phyloP scores from a whole-genome alignment of 805 yeast genomes.

The Zygosaccharomyces siamensis region DNA sequence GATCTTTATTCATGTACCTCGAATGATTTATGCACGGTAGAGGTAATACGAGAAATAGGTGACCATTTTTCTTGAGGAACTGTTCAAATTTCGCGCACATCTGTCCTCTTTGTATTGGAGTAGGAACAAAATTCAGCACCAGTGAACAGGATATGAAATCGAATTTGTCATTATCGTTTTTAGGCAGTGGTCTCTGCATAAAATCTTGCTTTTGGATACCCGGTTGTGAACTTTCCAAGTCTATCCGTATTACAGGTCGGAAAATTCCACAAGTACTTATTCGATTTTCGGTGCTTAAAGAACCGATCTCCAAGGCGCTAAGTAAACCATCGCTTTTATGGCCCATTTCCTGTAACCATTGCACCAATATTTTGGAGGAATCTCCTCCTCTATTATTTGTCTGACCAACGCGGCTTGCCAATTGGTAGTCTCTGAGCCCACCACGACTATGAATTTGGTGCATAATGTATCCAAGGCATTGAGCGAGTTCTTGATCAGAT shows the following conservation, averaged over 20 bases:
- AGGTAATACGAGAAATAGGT: constrained; percentile 78
- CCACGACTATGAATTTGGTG: constrained; percentile 62
- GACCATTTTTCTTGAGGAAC: constrained; percentile 42
- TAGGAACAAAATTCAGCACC: constrained; percentile 85
- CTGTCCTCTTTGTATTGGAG: constrained; percentile 61
- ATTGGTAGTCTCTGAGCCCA: constrained; percentile 74
- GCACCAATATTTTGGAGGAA: constrained; percentile 74
- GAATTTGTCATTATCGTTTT: constrained; percentile 42
- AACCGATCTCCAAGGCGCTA: constrained; percentile 77
- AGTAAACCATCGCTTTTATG: constrained; percentile 11
- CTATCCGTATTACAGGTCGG: constrained; percentile 56
- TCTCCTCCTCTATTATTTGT: constrained; percentile 79
- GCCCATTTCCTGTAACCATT: constrained; percentile 53
- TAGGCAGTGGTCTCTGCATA: constrained; percentile 67
- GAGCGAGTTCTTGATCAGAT: constrained; percentile 19
- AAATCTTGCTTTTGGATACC: constrained; percentile 75
- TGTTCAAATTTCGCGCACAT: constrained; percentile 61
- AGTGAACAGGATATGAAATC: constrained; percentile 74
- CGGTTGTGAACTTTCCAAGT: constrained; percentile 62
- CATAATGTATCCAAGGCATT: constrained; percentile 50
- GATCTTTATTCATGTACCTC: constrained; percentile 56
- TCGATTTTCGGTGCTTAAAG: constrained; percentile 60
- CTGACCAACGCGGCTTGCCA: constrained; percentile 85
- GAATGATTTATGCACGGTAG: constrained; percentile 82
- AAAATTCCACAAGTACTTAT: constrained; percentile 60